Percentiles rank a stretch among this genome's conserved stretches.
Evolutionary conservation across 805 yeast species (phyloP).

Genomic region (Candida manassasensis): DNA sequence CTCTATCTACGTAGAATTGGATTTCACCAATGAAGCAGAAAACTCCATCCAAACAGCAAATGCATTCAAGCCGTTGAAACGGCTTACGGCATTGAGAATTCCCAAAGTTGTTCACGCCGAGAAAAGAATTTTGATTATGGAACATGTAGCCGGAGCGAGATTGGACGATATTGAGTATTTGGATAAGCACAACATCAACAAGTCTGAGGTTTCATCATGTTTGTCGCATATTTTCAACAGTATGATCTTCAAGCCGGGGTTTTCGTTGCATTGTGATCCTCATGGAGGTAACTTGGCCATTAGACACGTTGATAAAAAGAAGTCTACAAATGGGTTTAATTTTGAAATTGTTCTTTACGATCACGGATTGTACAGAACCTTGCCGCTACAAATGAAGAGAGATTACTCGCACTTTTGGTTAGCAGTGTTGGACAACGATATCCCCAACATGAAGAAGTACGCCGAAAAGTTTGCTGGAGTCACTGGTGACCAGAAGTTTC

Average conservation of each 20-base stretch:
- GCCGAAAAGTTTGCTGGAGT: slow-evolving; percentile 79
- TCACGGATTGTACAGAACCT: slow-evolving; percentile 88
- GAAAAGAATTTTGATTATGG: slow-evolving; percentile 79
- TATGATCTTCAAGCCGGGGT: slow-evolving; percentile 93
- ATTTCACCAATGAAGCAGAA: slow-evolving; percentile 80
- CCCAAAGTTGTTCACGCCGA: slow-evolving; percentile 69
- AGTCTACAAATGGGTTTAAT: slow-evolving; percentile 48
- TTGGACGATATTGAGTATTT: slow-evolving; percentile 71
- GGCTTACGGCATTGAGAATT: slow-evolving; percentile 69
- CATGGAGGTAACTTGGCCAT: slow-evolving; percentile 97
- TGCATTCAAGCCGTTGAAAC: slow-evolving; percentile 55
- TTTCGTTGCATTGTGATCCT: slow-evolving; percentile 95
- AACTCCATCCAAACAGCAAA: slow-evolving; percentile 70
- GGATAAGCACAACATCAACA: slow-evolving; percentile 57
- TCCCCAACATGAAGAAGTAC: slow-evolving; percentile 60
- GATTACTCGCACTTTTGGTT: slow-evolving; percentile 92
- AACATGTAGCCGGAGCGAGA: slow-evolving; percentile 75
- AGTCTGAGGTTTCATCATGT: slow-evolving; percentile 78
- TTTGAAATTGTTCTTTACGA: slow-evolving; percentile 91
- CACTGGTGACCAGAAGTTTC: slow-evolving; percentile 65
- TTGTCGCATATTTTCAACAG: slow-evolving; percentile 86
- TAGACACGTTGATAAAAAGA: slow-evolving; percentile 27
- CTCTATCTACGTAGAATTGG: slow-evolving; percentile 86
- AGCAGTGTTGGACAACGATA: slow-evolving; percentile 70
- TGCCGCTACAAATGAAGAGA: slow-evolving; percentile 69